Evolutionary conservation across 2,329 filamentous ascomycete genomes (phyloP).

Genomic region (Aspergillus pseudotamarii): DNA sequence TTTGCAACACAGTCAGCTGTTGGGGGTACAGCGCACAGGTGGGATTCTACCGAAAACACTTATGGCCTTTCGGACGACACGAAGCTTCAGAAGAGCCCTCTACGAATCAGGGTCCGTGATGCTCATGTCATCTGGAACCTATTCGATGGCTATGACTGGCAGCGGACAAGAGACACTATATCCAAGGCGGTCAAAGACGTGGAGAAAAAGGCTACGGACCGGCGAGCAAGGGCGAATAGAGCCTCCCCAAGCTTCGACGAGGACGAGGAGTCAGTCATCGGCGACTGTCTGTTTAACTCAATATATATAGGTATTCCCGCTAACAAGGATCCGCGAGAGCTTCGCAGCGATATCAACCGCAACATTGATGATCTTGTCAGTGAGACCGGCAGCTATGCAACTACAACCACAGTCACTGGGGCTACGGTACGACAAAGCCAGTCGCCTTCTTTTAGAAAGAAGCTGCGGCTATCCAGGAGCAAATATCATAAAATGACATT

Average conservation of each 20-base stretch:
- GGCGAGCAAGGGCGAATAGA: constrained; percentile 61
- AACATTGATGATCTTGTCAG: constrained; percentile 83
- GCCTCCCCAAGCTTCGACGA: constrained; percentile 58
- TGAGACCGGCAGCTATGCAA: constrained; percentile 87
- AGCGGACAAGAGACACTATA: constrained; percentile 80
- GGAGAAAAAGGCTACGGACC: constrained; percentile 78
- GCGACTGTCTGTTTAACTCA: constrained; percentile 96
- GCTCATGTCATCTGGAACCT: constrained; percentile 97
- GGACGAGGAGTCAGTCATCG: constrained; percentile 83
- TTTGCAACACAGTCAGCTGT: constrained; percentile 66
- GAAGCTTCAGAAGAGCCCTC: constrained; percentile 67
- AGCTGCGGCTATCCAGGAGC: constrained; percentile 77
- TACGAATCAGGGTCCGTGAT: constrained; percentile 78
- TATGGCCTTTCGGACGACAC: constrained; percentile 68
- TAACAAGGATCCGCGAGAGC: constrained; percentile 79
- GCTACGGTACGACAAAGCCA: constrained; percentile 41
- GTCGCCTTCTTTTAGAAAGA: constrained; percentile 51
- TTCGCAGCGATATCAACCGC: constrained; percentile 82
- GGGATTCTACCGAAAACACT: constrained; percentile 76
- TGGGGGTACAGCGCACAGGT: constrained; percentile 71
- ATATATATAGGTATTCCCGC: constrained; percentile 94
- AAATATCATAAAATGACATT: constrained; percentile 94
- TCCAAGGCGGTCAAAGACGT: constrained; percentile 86
- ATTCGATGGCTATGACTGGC: constrained; percentile 98
- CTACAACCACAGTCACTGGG: constrained; percentile 61